phyloP scores from a whole-genome alignment of 768 basidiomycete species.

The Tricholoma sp. region DNA sequence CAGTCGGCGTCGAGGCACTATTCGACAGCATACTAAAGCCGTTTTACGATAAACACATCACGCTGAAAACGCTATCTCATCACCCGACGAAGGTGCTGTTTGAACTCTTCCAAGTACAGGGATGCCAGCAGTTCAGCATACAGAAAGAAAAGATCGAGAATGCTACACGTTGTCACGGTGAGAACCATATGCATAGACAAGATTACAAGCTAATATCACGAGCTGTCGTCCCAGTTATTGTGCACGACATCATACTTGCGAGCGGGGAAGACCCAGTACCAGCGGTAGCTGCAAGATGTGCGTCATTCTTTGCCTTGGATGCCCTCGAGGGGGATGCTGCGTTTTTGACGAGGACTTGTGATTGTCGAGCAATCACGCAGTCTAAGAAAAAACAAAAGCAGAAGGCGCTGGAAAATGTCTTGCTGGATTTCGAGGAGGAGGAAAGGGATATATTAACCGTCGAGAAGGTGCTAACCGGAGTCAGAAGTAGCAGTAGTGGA shows the following conservation, averaged over 20 bases:
- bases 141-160: constrained; percentile 42
- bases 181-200: constrained; percentile 11
- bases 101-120: constrained; percentile 67
- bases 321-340: constrained; percentile 59
- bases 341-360: constrained; percentile 60
- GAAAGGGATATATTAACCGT: background rate
- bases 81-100: constrained; percentile 76
- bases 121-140: constrained; percentile 63
- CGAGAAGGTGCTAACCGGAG: background rate
- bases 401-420: constrained; percentile 21
- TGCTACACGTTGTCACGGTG: constrained; percentile 49
- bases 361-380: constrained; percentile 48
- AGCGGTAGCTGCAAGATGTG: constrained; percentile 52
- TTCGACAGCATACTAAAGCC: constrained; percentile 68
- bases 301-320: constrained; percentile 63
- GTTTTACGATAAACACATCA: constrained; percentile 75
- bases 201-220: background rate
- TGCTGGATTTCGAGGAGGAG: constrained; percentile 20
- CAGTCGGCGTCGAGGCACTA: constrained; percentile 54
- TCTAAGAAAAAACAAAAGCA: constrained; percentile 29
- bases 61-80: constrained; percentile 64
- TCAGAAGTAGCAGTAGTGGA: constrained; percentile 3
- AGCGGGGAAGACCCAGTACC: constrained; percentile 48
- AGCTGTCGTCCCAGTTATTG: constrained; percentile 41
- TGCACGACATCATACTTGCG: constrained; percentile 63